phyloP scores from a whole-genome alignment of 768 basidiomycete species.

The Kwoniella sp. region DNA sequence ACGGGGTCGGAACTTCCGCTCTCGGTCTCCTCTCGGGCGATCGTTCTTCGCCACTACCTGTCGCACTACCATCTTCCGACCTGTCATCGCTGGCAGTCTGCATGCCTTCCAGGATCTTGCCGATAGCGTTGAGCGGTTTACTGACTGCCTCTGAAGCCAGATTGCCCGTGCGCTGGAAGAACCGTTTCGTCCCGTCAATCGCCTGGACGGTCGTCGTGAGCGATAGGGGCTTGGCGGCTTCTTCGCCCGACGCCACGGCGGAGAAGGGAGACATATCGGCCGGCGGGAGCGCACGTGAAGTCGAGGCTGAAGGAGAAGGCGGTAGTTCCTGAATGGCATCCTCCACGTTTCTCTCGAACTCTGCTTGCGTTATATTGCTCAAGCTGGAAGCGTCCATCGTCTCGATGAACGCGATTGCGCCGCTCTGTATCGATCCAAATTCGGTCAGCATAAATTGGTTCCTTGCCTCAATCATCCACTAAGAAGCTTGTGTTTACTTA shows the following conservation, averaged over 20 bases:
- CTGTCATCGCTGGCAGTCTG: slow-evolving; percentile 75
- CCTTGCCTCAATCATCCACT: neutral
- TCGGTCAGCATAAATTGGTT: neutral
- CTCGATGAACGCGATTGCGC: slow-evolving; percentile 95
- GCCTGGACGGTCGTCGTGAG: slow-evolving; percentile 61
- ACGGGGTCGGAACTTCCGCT: neutral
- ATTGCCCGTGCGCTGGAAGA: slow-evolving; percentile 87
- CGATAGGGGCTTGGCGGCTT: slow-evolving; percentile 78
- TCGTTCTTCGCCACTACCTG: slow-evolving; percentile 1
- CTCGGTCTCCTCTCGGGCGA: slow-evolving; percentile 4
- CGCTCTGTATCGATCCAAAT: slow-evolving; percentile 65
- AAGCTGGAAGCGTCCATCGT: slow-evolving; percentile 94
- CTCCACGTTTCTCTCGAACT: slow-evolving; percentile 83
- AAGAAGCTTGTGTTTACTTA: slow-evolving; percentile 57
- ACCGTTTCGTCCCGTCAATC: slow-evolving; percentile 72
- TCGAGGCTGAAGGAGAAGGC: slow-evolving; percentile 79
- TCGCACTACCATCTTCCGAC: slow-evolving; percentile 24
- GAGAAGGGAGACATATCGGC: slow-evolving; percentile 52
- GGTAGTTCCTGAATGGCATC: slow-evolving; percentile 64
- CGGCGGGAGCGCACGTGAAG: slow-evolving; percentile 50
- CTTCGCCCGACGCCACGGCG: slow-evolving; percentile 65
- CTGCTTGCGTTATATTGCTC: slow-evolving; percentile 89
- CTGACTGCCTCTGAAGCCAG: slow-evolving; percentile 66
- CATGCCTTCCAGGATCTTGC: slow-evolving; percentile 83
- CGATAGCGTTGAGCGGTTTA: slow-evolving; percentile 84